Conservation (phyloP, 192 early-diverging fungal genomes). For the Backusella westeae region DNA sequence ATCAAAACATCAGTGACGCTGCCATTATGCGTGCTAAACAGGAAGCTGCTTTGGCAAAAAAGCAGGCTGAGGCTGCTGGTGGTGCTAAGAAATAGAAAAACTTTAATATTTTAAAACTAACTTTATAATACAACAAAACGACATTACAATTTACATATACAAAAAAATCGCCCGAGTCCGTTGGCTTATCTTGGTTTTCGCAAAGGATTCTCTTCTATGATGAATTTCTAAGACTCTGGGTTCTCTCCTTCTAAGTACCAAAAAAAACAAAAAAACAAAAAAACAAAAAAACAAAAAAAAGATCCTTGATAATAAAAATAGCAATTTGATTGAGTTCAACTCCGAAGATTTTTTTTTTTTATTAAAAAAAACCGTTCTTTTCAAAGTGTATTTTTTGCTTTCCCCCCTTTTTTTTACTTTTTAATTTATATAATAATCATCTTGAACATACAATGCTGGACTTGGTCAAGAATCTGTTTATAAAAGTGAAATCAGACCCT, state of each 20-base stretch:
- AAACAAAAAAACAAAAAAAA: too few species aligned
- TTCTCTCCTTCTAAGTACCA: too few species aligned
- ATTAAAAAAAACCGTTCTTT: not conserved
- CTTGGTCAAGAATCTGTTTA: not conserved
- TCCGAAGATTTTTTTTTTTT: not conserved
- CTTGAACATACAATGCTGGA: not conserved
- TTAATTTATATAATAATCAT: not conserved
- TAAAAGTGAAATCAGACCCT: not conserved
- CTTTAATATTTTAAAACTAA: not conserved
- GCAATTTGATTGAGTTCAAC: not conserved
- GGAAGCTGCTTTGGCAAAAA: constrained; percentile 36
- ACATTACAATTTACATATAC: not conserved
- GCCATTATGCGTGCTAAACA: constrained; percentile 53
- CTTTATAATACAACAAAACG: not conserved
- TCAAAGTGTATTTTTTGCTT: not conserved
- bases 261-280: too few species aligned
- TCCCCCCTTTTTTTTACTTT: too few species aligned
- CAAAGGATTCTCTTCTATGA: too few species aligned
- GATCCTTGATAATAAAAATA: too few species aligned
- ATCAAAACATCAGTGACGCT: constrained; percentile 39
- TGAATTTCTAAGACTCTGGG: too few species aligned
- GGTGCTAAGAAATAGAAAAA: constrained; percentile 11
- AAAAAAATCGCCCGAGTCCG: not conserved
- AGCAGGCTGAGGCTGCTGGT: constrained; percentile 12
- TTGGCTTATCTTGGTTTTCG: too few species aligned